These are phyloP conservation scores for Choiromyces venosus DNA, from an alignment of 495 filamentous ascomycete species.

Conservation along the genomic window DNA sequence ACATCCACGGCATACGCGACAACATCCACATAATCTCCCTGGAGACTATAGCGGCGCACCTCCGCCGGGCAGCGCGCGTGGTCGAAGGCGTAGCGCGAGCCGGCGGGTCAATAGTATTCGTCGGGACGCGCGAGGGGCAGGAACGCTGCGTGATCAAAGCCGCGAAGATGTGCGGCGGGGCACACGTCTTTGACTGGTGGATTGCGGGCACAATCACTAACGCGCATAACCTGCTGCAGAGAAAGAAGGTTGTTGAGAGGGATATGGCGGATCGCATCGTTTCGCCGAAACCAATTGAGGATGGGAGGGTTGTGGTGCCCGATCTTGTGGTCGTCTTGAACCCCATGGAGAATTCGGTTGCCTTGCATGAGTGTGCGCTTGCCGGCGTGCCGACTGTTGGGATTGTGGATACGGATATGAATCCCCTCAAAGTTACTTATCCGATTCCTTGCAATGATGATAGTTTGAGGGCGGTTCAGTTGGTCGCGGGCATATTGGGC, in stretches of 20 bases:
- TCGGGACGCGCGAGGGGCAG: conserved; percentile 76
- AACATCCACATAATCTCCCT: conserved; percentile 92
- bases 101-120: conserved; percentile 84
- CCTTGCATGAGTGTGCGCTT: conserved; percentile 84
- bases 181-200: conserved; percentile 92
- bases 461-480: conserved; percentile 68
- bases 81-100: conserved; percentile 78
- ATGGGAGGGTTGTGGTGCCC: conserved; percentile 63
- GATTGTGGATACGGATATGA: conserved; percentile 85
- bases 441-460: conserved; percentile 97
- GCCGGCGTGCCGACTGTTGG: conserved; percentile 91
- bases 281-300: conserved; percentile 58
- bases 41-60: conserved; percentile 76
- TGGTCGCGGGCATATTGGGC: conserved; percentile 82
- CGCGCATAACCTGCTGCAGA: conserved; percentile 75
- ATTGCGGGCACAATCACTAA: conserved; percentile 90
- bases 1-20: conserved; percentile 87
- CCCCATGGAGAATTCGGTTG: conserved; percentile 79
- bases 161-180: conserved; percentile 68
- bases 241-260: conserved; percentile 55
- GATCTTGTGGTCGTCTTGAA: conserved; percentile 92
- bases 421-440: conserved; percentile 93
- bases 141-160: conserved; percentile 71
- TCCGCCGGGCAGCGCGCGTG: conserved; percentile 82
- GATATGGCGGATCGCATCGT: conserved; percentile 49